Evolutionary conservation across 345 rosid genomes (phyloP), one percentile per base, ranked within the genome.

Genomic region (Dipteronia sinensis): DNA sequence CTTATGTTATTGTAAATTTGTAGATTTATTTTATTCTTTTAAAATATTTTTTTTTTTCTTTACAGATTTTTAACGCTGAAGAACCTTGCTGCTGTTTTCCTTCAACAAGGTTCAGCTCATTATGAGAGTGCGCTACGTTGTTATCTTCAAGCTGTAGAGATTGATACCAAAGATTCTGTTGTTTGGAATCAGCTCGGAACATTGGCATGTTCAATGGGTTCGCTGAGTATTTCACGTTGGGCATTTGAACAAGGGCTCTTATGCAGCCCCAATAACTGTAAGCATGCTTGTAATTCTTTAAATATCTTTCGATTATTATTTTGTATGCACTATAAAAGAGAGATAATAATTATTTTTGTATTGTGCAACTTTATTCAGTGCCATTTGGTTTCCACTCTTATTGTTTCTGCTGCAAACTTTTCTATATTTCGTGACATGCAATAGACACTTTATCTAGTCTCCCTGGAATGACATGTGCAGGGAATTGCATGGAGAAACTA

Each of bases 401-500:
- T 25, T 29, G 56, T 3, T 15, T 46, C 27, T 25, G 3, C 1
- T 76, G 7, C 22, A 62, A 49, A 67, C 69, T 66, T 71, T 12
- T n/a, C 19, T 75, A 40, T 79, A 25, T 72, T 70, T 76, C 31
- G 8, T 69, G 44, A 42, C 40, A 47, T 46, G 13, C 64, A n/a
- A 20, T 53, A 75, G 53, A 10, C 3, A 38, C 61, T 34, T 76
- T 31, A 65, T 67, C 40, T 23, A 38, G 53, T 67, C 55, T 69
- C 58, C 62, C 31, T 64, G 72, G 72, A 62, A 62, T 27, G 11
- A 73, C 58, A n/a, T 72, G 64, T 79, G 74, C 89, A 95, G 98
- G 99, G 99, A 96, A 92, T 84, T 96, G 97, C 88, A 94, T 94
- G 99, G 99, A 94, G 91, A 96, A 96, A 84, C 89, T 96, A 76